Base-by-base conservation (phyloP, 495 filamentous ascomycete species). In the Jackrogersella multiformis region DNA sequence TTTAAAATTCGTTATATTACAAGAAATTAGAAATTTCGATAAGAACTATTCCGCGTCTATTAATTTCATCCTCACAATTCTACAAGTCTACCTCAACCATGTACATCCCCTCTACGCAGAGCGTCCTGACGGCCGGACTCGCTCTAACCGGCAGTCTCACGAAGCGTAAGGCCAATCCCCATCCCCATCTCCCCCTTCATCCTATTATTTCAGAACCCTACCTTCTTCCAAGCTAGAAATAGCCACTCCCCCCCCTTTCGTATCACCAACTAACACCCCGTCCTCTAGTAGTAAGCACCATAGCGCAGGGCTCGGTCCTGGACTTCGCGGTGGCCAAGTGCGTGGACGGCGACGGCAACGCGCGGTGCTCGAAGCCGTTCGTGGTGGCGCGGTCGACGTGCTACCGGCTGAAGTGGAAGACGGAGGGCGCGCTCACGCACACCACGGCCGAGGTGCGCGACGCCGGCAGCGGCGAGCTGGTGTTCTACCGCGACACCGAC, bases 381-480 rank as follows among this genome's bases (percentile, higher is more conserved):
- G 49, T 73, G 0, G 74, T 77, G 23, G 34, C 55, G 5, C 70
- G 71, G 21, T 61, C 58, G 4, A 73, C 69, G 0, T 80, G 77
- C 69, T 80, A 80, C 65, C 67, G 68, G n/a, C 32, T 80, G 1
- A 69, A 71, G 24, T 80, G 78, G 78, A 61, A 41, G 26, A 79
- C 78, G 8, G 72, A 76, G 13, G 78, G 76, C 10, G 34, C 72
- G 7, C 44, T 80, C 16, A 74, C 70, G 16, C 78, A 80, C 39
- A 80, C 77, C 15, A 80, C 77, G 8, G 76, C 73, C 30, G 77
- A 80, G 56, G 74, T 79, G 13, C 68, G 75, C 21, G 78, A 79
- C 54, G 76, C 68, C 15, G 76, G 73, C 0, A 76, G 73, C 48
- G 52, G 57, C 28, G 77, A 79, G 59, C 16, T 80, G 9, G 78